These are phyloP conservation scores for Nemophila menziesii DNA, from an alignment of 257 asterid species.

Conservation along the genomic window DNA sequence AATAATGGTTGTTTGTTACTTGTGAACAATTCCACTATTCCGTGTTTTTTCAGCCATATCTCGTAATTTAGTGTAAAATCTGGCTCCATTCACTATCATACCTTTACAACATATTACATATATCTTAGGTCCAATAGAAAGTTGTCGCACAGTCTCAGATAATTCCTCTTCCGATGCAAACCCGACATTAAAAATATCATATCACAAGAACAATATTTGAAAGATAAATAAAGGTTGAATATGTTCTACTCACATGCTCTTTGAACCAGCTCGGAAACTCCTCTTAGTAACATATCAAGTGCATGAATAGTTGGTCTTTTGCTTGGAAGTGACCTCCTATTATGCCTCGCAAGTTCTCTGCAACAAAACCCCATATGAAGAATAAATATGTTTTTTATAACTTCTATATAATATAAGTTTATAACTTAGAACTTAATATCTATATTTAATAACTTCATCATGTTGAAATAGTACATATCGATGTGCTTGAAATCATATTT, in stretches of 20 bases:
- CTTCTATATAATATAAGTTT: neutral
- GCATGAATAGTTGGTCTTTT: neutral
- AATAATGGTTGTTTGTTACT: neutral
- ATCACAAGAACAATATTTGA: too few species aligned
- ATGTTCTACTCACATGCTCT: conserved; percentile 1
- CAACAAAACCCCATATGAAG: neutral
- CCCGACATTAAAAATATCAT: neutral
- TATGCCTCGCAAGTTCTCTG: neutral
- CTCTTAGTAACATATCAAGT: neutral
- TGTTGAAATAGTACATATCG: conserved; percentile 5
- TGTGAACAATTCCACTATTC: conserved; percentile 3
- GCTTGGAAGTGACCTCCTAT: neutral
- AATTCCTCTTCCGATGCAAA: neutral
- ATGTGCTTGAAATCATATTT: conserved; percentile 4
- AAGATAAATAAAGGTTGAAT: neutral
- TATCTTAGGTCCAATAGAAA: conserved; percentile 3
- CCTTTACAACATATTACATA: neutral
- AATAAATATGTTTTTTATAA: too few species aligned
- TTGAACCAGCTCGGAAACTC: conserved; percentile 5
- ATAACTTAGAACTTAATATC: neutral
- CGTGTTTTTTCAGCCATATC: conserved; percentile 1
- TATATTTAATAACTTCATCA: neutral
- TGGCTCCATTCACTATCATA: conserved; percentile 1
- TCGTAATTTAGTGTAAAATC: neutral
- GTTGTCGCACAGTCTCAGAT: neutral